A percentile compares a stretch with the other conserved stretches of the same genome.
Conservation (phyloP, 139 green algal species). For the Desmodesmus armatus region DNA sequence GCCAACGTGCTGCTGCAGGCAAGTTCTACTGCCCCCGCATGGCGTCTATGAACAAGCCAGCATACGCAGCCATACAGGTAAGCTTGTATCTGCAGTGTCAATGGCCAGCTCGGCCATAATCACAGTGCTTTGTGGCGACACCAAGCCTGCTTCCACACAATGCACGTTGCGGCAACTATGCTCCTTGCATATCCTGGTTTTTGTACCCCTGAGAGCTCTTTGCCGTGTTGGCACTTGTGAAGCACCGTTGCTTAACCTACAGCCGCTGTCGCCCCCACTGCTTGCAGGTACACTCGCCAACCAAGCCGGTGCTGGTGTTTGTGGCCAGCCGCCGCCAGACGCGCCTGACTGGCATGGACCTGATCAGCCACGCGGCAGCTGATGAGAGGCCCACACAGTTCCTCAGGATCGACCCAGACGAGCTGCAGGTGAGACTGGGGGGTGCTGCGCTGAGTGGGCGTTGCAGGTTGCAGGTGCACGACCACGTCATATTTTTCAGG, state of each 20-base stretch:
- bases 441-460: too few species aligned
- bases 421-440: slow-evolving; percentile 73
- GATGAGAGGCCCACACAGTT: slow-evolving; percentile 89
- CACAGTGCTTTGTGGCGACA: too few species aligned
- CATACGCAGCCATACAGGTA: slow-evolving; percentile 94
- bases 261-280: not conserved
- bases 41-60: slow-evolving; percentile 98
- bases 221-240: too few species aligned
- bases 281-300: slow-evolving; percentile 82
- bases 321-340: slow-evolving; percentile 94
- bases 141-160: too few species aligned
- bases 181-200: too few species aligned
- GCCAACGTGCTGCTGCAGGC: slow-evolving; percentile 57
- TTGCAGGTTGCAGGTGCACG: too few species aligned
- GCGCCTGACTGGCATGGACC: slow-evolving; percentile 94
- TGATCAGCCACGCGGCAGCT: slow-evolving; percentile 94
- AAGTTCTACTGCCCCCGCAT: slow-evolving; percentile 98
- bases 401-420: slow-evolving; percentile 79
- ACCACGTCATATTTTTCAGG: too few species aligned
- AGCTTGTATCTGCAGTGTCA: too few species aligned
- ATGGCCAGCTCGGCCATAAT: too few species aligned
- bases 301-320: slow-evolving; percentile 96
- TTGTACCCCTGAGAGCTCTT: too few species aligned
- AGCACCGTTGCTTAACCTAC: not conserved
- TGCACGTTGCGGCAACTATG: too few species aligned